These are phyloP conservation scores for Misopates orontium DNA, from an alignment of 257 asterid genomes.

Conservation along the genomic window DNA sequence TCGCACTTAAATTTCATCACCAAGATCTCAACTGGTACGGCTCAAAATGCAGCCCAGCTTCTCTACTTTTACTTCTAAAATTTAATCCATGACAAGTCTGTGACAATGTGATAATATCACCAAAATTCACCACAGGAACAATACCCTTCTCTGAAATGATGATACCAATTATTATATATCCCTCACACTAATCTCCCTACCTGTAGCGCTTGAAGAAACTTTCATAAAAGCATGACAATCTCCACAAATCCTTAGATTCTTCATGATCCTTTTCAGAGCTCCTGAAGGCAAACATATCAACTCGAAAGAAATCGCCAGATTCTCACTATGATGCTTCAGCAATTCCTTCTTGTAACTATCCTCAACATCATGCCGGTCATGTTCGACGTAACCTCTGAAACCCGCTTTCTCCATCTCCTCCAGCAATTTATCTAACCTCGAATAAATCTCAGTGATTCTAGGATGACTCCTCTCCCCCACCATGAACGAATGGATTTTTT, in stretches of 20 bases:
- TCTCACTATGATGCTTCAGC: conserved; percentile 86
- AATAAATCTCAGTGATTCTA: conserved; percentile 58
- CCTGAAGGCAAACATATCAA: conserved; percentile 60
- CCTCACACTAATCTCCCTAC: conserved; percentile 71
- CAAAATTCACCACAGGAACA: conserved; percentile 94
- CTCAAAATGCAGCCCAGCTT: not conserved
- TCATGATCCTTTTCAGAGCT: conserved; percentile 82
- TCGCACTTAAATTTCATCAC: not conserved
- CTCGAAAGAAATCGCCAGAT: conserved; percentile 80
- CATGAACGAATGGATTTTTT: conserved; percentile 73
- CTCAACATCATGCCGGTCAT: conserved; percentile 80
- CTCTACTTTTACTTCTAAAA: not conserved
- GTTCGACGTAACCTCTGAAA: conserved; percentile 59
- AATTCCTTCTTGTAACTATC: conserved; percentile 62
- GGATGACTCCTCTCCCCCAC: conserved; percentile 76
- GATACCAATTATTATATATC: conserved; percentile 86
- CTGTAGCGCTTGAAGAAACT: conserved; percentile 60
- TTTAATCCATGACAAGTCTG: conserved; percentile 1
- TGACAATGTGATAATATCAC: conserved; percentile 32
- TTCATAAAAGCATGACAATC: conserved; percentile 95
- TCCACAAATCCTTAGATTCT: conserved; percentile 89
- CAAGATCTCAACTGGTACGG: not conserved
- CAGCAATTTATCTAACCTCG: conserved; percentile 52
- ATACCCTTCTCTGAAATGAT: conserved; percentile 64
- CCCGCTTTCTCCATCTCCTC: conserved; percentile 65